These are phyloP conservation scores for Perilla frutescens DNA, from an alignment of 257 asterid species.

Conservation along the genomic window DNA sequence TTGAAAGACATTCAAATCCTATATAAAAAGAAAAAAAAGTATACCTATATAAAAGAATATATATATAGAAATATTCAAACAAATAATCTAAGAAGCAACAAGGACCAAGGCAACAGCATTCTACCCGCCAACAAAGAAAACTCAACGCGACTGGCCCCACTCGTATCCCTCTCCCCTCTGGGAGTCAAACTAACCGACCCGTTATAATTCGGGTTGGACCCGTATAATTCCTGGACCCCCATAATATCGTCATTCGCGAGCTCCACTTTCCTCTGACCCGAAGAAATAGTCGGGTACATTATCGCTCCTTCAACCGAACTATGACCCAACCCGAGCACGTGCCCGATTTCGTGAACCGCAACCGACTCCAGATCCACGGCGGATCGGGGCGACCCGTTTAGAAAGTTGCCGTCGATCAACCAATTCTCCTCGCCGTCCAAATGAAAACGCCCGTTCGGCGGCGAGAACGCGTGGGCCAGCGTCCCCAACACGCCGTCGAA, in stretches of 20 bases:
- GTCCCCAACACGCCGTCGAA: conserved; percentile 90
- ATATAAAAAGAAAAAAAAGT: no score
- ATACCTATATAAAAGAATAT: no score
- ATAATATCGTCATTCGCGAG: conserved; percentile 60
- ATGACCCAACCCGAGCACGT: conserved; percentile 86
- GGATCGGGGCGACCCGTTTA: conserved; percentile 44
- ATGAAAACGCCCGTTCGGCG: conserved; percentile 74
- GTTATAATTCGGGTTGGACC: conserved; percentile 76
- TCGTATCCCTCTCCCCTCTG: conserved; percentile 45
- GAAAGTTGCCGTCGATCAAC: conserved; percentile 67
- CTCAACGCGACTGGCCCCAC: conserved; percentile 39
- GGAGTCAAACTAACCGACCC: conserved; percentile 50
- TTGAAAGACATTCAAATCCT: no score
- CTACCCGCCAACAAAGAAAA: conserved; percentile 11
- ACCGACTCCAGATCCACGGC: conserved; percentile 91
- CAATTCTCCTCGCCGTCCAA: conserved; percentile 83
- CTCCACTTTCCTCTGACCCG: conserved; percentile 70
- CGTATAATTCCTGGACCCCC: conserved; percentile 76
- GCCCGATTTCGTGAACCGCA: conserved; percentile 95
- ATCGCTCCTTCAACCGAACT: conserved; percentile 76
- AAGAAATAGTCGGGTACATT: conserved; percentile 74
- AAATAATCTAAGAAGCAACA: conserved; percentile 23
- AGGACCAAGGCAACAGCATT: conserved; percentile 30
- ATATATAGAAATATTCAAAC: not conserved
- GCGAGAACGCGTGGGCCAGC: conserved; percentile 91